Evolutionary conservation across 768 basidiomycete genomes (phyloP).

Genomic region (Lactarius sanguifluus): DNA sequence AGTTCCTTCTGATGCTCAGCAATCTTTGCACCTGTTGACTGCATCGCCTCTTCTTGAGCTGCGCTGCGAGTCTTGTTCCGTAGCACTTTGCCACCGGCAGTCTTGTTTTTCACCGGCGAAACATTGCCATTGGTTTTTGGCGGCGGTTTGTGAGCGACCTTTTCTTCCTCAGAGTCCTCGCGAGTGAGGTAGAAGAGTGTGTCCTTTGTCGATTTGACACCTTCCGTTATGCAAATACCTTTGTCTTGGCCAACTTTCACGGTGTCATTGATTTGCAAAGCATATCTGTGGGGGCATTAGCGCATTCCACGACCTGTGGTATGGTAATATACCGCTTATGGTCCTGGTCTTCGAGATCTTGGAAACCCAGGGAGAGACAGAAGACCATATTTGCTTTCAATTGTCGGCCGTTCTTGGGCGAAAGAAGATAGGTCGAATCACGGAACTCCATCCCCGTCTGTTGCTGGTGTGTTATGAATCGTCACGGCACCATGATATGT

Average conservation of each 20-base stretch:
- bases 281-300: constrained; percentile 55
- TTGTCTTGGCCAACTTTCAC: constrained; percentile 70
- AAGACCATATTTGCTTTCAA: constrained; percentile 83
- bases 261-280: constrained; percentile 86
- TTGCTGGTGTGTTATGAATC: constrained; percentile 7
- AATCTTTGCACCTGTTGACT: constrained; percentile 73
- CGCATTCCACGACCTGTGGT: background rate
- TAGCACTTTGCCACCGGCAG: constrained; percentile 80
- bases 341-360: constrained; percentile 72
- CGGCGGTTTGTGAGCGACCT: constrained; percentile 53
- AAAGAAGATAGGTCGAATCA: constrained; percentile 81
- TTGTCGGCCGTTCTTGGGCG: constrained; percentile 70
- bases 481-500: background rate
- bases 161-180: constrained; percentile 56
- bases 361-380: constrained; percentile 82
- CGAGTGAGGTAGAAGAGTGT: constrained; percentile 81
- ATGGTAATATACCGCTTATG: constrained; percentile 63
- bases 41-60: constrained; percentile 79
- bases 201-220: constrained; percentile 80
- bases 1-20: constrained; percentile 86
- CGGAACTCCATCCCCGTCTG: constrained; percentile 97
- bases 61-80: constrained; percentile 90
- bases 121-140: constrained; percentile 64
- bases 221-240: constrained; percentile 75
- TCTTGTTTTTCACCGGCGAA: constrained; percentile 67